These are phyloP conservation scores for Fusarium mangiferae DNA, from an alignment of 2,329 filamentous ascomycete species.

Conservation along the genomic window DNA sequence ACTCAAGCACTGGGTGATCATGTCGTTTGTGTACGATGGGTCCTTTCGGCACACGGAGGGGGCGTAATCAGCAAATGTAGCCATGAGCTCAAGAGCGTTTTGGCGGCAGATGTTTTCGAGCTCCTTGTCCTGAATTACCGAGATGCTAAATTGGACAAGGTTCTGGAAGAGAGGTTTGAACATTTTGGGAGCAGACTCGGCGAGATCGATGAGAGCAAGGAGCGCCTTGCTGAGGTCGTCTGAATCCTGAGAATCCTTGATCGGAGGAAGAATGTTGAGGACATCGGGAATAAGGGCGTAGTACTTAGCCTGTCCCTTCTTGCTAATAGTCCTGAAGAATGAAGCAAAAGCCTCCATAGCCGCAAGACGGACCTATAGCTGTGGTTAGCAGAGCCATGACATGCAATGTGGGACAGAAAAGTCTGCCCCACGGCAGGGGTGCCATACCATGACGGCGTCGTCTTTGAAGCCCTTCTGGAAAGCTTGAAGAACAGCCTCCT, in stretches of 20 bases:
- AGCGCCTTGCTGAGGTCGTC: conserved; percentile 92
- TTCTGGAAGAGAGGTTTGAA: conserved; percentile 95
- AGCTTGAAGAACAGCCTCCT: conserved; percentile 86
- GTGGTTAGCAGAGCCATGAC: conserved; percentile 27
- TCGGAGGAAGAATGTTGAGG: conserved; percentile 91
- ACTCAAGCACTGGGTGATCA: conserved; percentile 98
- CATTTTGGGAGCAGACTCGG: conserved; percentile 96
- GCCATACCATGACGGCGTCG: conserved; percentile 77
- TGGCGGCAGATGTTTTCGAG: conserved; percentile 89
- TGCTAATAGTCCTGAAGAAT: conserved; percentile 91
- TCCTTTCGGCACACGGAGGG: conserved; percentile 97
- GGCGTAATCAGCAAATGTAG: conserved; percentile 94
- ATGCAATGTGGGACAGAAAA: conserved; percentile 8
- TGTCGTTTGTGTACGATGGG: conserved; percentile 87
- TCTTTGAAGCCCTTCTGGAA: conserved; percentile 95
- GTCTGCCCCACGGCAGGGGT: conserved; percentile 2
- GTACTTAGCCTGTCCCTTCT: conserved; percentile 90
- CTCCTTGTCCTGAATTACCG: conserved; percentile 95
- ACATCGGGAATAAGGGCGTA: conserved; percentile 88
- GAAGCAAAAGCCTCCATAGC: conserved; percentile 97
- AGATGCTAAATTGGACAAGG: conserved; percentile 90
- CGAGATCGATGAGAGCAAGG: conserved; percentile 90
- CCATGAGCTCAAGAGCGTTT: conserved; percentile 96
- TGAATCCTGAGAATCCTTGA: conserved; percentile 91
- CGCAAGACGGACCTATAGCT: conserved; percentile 79